Base-by-base conservation (phyloP, 2,329 filamentous ascomycete species). In the Oidium heveae region DNA sequence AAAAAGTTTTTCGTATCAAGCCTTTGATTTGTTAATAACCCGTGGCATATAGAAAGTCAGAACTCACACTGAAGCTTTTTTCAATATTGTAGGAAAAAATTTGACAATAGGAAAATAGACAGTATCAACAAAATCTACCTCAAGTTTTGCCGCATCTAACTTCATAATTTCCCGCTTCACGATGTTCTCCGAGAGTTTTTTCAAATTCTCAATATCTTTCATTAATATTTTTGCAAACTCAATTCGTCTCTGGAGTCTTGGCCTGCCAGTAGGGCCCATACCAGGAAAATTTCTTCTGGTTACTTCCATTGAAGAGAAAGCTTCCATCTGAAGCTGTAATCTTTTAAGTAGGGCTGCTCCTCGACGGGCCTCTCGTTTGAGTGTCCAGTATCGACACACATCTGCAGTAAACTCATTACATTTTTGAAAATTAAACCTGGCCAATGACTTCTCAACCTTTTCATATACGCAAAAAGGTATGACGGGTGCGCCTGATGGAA, bases 231-330 rank as follows among this genome's bases (percentile, higher is more conserved):
- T 75, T 8, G 86, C 87, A 66, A 98, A 98, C 58, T 89, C 84
- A 60, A 96, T 88, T 47, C 91, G 80, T 56, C 87, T 76, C 53
- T 82, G 74, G 33, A 98, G 72, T 52, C 86, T 77, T 28, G 83
- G 76, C 62, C 82, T 80, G 55, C 91, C 91, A 50, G 79, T 80
- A 43, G 84, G 80, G 7, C 91, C 91, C 86, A 96, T 94, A 39
- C 84, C 82, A n/a, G 84, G 84, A 67, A 95, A 98, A 67, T 96
- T 89, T 56, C 91, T 82, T 54, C 91, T 77, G 1, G 91, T 95
- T 59, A 98, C 81, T 68, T 98, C 91, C 83, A 95, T 94, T 0
- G 87, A 94, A 7, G 89, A 89, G 67, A 96, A 98, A 0, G 86
- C 86, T 67, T 96, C 89, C 74, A 95, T 84, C 66, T 95, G 88